phyloP scores from a whole-genome alignment of 345 rosid genomes.

The Eucalyptus cloeziana region DNA sequence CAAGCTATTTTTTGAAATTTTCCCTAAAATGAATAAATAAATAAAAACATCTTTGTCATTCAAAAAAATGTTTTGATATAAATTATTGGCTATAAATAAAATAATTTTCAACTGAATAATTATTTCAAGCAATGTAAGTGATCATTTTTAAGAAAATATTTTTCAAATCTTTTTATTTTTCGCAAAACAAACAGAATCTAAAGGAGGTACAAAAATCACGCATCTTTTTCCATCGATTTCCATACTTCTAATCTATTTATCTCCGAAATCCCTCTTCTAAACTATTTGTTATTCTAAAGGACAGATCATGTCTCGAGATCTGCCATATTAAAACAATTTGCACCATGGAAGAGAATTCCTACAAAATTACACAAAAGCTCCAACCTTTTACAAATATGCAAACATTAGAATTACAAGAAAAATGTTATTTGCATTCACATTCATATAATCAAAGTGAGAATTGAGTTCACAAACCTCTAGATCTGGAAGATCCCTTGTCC shows the following conservation, averaged over 20 bases:
- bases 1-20: fast-evolving
- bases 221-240: not conserved
- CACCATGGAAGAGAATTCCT: not conserved
- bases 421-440: not conserved
- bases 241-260: not conserved
- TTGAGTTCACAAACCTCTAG: not conserved
- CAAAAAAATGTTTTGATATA: too few species aligned
- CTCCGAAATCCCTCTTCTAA: not conserved
- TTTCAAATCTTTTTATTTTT: too few species aligned
- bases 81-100: too few species aligned
- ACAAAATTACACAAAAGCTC: not conserved
- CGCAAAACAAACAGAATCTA: not conserved
- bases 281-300: not conserved
- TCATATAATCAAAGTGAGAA: not conserved
- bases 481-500: not conserved
- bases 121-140: fast-evolving
- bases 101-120: too few species aligned
- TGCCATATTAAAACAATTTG: not conserved
- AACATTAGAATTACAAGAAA: not conserved
- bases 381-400: not conserved
- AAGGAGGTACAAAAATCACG: not conserved
- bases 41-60: too few species aligned
- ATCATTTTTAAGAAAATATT: too few species aligned
- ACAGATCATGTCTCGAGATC: not conserved
- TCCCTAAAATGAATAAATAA: too few species aligned